These are phyloP conservation scores for Trichomonascaceae sp. DNA, from an alignment of 1,139 yeast genomes.

Conservation along the genomic window DNA sequence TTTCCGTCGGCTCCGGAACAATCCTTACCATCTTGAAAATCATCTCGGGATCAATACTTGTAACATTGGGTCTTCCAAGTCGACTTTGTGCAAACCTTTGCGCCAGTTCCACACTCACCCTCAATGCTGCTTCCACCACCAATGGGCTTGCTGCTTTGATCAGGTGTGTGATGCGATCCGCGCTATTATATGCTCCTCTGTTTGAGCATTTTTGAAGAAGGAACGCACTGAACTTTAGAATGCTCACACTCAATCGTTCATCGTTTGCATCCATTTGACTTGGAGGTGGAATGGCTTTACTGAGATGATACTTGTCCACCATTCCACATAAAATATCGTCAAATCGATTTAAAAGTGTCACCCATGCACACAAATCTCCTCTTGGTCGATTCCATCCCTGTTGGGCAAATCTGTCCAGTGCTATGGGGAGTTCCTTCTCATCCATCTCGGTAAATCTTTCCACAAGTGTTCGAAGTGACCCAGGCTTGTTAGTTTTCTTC, in stretches of 20 bases:
- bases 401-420: conserved; percentile 21
- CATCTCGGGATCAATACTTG: conserved; percentile 17
- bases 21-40: conserved; percentile 18
- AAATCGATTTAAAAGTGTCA: conserved; percentile 58
- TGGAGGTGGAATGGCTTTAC: conserved; percentile 33
- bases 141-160: conserved; percentile 47
- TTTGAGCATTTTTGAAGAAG: conserved; percentile 61
- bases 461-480: conserved; percentile 31
- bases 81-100: conserved; percentile 40
- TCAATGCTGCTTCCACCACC: conserved; percentile 49
- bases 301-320: conserved; percentile 43
- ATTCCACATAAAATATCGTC: conserved; percentile 50
- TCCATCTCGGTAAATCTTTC: conserved; percentile 26
- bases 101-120: conserved; percentile 47
- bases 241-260: conserved; percentile 33
- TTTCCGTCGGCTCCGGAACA: not conserved
- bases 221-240: conserved; percentile 49
- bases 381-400: conserved; percentile 49
- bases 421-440: conserved; percentile 25
- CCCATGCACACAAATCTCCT: conserved; percentile 70
- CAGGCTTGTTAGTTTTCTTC: conserved; percentile 20
- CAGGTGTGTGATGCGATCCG: conserved; percentile 48
- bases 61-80: conserved; percentile 31
- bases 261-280: conserved; percentile 36
- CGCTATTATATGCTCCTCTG: conserved; percentile 53